These are phyloP conservation scores for Mycena galopus DNA, from an alignment of 768 basidiomycete species.

Conservation along the genomic window DNA sequence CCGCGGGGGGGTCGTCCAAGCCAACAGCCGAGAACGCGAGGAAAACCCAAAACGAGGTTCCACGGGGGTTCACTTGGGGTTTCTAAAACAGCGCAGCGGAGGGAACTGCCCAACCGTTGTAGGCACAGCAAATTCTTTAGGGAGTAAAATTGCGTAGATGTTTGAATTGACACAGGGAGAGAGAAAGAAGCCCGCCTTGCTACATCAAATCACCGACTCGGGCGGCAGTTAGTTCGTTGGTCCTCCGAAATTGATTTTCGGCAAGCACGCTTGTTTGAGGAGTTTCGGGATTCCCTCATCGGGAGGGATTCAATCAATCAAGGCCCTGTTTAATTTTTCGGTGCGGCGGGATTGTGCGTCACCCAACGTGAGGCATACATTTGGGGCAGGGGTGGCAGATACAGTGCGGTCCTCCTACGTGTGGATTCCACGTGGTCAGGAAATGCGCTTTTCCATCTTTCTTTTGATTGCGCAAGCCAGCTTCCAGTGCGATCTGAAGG, in stretches of 20 bases:
- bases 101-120: background rate
- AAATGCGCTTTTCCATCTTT: background rate
- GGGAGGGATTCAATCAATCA: too few species aligned
- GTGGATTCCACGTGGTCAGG: background rate
- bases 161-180: slow-evolving; percentile 5
- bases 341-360: background rate
- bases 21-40: slow-evolving; percentile 7
- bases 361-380: background rate
- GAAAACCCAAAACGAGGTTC: background rate
- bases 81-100: background rate
- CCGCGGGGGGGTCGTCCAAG: background rate
- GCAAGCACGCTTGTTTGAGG: background rate
- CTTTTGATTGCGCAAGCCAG: background rate
- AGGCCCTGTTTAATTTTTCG: too few species aligned
- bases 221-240: background rate
- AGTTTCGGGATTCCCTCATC: background rate
- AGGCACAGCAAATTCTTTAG: slow-evolving; percentile 1
- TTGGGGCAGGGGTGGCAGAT: background rate
- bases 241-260: background rate
- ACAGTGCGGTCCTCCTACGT: background rate
- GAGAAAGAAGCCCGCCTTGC: background rate
- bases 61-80: background rate
- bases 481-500: slow-evolving; percentile 5
- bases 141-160: background rate
- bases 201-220: slow-evolving; percentile 2